Evolutionary conservation across 768 basidiomycete genomes (phyloP), one percentile per base, ranked within the genome.

Genomic region (Solioccasus polychromus): DNA sequence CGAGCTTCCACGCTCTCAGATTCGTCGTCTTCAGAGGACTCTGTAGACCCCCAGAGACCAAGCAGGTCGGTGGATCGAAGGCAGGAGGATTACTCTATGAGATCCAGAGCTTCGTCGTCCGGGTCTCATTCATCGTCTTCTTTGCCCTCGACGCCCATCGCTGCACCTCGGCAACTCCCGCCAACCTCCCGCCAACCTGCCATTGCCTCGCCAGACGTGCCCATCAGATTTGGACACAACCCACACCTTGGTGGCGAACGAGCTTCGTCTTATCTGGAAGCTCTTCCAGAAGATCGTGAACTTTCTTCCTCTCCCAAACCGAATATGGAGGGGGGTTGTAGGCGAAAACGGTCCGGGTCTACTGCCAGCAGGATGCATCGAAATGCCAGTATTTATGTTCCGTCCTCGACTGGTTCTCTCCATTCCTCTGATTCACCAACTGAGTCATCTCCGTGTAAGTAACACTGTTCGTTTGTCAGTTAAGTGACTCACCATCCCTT

Each of bases 241-340:
- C 32, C 32, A 6, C 32, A 34, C 15, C 23, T 47, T 8, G 25
- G 39, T 4, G 30, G 41, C 15, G 64, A 66, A 32, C 51, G 54
- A 30, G 38, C 35, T 12, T 36, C 59, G 4, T 50, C 52, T 30
- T 49, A 49, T 5, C 62, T 83, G 37, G 71, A 75, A 44, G 69
- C 75, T 6, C 70, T 82, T 2, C 80, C 75, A 4, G 80, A 83
- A 48, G 78, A 71, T 39, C 58, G 66, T 8, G 77, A 80, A 44
- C 57, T 75, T 32, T 45, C 56, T 20, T 47, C 60, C 12, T 43
- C 62, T 0, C 35, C 46, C 7, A 57, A 57, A 40, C 34, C 57
- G 4, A 44, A 39, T 35, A 3, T 42, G 3, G 31, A 48, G 23
- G 17, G 12, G 1, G 42, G 38, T 17, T 58, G 43, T 5, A 31